Percentiles rank a stretch among this genome's conserved stretches.
These are phyloP conservation scores for Xylaria sp. DNA, from an alignment of 2,329 filamentous ascomycete genomes.

Conservation along the genomic window DNA sequence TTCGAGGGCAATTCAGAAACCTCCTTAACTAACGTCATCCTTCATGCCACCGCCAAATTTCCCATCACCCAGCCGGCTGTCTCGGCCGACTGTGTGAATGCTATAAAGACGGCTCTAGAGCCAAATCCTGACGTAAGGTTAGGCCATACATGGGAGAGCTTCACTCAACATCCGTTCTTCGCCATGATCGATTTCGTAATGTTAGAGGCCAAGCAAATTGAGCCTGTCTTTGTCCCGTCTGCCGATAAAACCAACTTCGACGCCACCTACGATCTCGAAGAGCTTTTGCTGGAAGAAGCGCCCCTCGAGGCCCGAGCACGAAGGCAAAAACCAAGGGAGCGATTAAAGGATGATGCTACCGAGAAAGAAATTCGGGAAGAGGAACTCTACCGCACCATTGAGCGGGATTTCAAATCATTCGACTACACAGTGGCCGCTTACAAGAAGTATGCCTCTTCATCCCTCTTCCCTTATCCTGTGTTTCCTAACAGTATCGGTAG, in stretches of 20 bases:
- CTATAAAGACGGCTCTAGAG: slow-evolving; percentile 83
- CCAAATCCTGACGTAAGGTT: slow-evolving; percentile 81
- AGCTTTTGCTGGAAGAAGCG: slow-evolving; percentile 90
- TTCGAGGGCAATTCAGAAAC: slow-evolving; percentile 91
- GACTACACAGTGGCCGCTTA: slow-evolving; percentile 89
- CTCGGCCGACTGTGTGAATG: slow-evolving; percentile 84
- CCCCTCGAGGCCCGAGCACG: slow-evolving; percentile 90
- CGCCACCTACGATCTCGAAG: slow-evolving; percentile 95
- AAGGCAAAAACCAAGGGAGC: slow-evolving; percentile 90
- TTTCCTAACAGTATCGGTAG: slow-evolving; percentile 38
- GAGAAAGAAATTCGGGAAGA: slow-evolving; percentile 95
- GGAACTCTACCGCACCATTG: slow-evolving; percentile 91
- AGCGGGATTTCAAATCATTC: slow-evolving; percentile 91
- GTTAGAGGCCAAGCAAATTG: slow-evolving; percentile 83
- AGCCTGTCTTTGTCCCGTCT: slow-evolving; percentile 90
- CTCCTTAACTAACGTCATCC: slow-evolving; percentile 78
- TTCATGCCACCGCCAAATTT: slow-evolving; percentile 81
- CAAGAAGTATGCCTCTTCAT: slow-evolving; percentile 60
- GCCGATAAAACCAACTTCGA: slow-evolving; percentile 99
- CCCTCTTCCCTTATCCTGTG: not conserved
- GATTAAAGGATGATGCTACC: slow-evolving; percentile 91
- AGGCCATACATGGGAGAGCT: slow-evolving; percentile 84
- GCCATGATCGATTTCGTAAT: slow-evolving; percentile 81
- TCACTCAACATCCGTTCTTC: slow-evolving; percentile 90
- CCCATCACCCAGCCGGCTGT: slow-evolving; percentile 93